Evolutionary conservation across 805 yeast species (phyloP).

Genomic region (Wickerhamiella kurtzmanii): DNA sequence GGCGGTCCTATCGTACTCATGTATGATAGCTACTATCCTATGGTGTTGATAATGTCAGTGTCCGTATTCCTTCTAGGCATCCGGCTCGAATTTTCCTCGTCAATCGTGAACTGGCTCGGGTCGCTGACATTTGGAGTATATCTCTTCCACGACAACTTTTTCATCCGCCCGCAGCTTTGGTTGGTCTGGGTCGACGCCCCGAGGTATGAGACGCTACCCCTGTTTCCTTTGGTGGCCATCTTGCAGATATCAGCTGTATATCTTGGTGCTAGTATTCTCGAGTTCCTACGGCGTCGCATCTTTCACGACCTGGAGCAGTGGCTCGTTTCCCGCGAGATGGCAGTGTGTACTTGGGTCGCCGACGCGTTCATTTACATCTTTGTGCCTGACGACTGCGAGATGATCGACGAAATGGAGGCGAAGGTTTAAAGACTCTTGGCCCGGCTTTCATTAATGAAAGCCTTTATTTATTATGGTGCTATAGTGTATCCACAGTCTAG

Average conservation of each 20-base stretch:
- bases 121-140: slow-evolving; percentile 9
- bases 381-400: background rate
- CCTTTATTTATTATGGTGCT: no score
- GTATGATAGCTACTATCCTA: slow-evolving; percentile 6
- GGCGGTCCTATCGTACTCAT: slow-evolving; percentile 6
- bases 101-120: slow-evolving; percentile 3
- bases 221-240: slow-evolving; percentile 5
- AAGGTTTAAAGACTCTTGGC: background rate
- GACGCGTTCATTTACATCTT: background rate
- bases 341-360: background rate
- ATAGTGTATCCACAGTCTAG: no score
- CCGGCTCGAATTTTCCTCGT: slow-evolving; percentile 1
- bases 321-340: background rate
- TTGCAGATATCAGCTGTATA: slow-evolving; percentile 3
- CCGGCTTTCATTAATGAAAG: no score
- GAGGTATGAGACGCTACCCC: background rate
- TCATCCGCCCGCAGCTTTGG: slow-evolving; percentile 5
- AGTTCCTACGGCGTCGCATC: slow-evolving; percentile 3
- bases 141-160: slow-evolving; percentile 9
- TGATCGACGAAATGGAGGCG: background rate
- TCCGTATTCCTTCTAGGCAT: background rate
- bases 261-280: slow-evolving; percentile 2
- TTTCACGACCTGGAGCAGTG: slow-evolving; percentile 4
- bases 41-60: background rate
- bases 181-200: background rate